Evolutionary conservation across 371 early-diverging fungal genomes (phyloP).

Genomic region (Sporodiniella umbellata): DNA sequence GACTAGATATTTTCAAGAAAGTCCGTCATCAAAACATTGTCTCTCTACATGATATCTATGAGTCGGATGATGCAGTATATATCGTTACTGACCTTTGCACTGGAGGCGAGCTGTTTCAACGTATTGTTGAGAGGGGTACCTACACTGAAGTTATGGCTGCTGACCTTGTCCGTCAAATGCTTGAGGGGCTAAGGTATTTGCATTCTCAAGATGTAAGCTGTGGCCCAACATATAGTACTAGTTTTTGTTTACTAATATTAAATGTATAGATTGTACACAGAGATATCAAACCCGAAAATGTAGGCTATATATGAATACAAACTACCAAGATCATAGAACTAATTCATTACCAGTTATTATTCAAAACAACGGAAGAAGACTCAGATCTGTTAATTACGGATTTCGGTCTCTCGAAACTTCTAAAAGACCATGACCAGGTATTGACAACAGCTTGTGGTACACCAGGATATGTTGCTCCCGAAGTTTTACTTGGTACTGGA

Average conservation of each 20-base stretch:
- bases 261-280: conserved; percentile 69
- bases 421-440: conserved; percentile 57
- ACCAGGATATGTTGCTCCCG: conserved; percentile 87
- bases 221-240: neutral
- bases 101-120: conserved; percentile 85
- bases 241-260: neutral
- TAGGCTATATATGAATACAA: no score
- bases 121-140: conserved; percentile 67
- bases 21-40: conserved; percentile 78
- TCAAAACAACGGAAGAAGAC: conserved; percentile 48
- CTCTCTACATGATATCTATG: conserved; percentile 73
- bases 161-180: conserved; percentile 62
- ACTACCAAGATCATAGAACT: no score
- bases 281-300: conserved; percentile 83
- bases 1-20: conserved; percentile 62
- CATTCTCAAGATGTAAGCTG: conserved; percentile 59
- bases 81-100: conserved; percentile 79
- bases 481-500: conserved; percentile 66
- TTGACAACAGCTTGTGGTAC: conserved; percentile 81
- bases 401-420: conserved; percentile 75
- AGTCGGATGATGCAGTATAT: conserved; percentile 73
- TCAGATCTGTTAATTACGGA: conserved; percentile 65
- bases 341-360: conserved; percentile 56
- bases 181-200: conserved; percentile 75
- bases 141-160: conserved; percentile 73